Conservation (phyloP, 1,284 basidiomycete genomes). For the Trametes sp. region DNA sequence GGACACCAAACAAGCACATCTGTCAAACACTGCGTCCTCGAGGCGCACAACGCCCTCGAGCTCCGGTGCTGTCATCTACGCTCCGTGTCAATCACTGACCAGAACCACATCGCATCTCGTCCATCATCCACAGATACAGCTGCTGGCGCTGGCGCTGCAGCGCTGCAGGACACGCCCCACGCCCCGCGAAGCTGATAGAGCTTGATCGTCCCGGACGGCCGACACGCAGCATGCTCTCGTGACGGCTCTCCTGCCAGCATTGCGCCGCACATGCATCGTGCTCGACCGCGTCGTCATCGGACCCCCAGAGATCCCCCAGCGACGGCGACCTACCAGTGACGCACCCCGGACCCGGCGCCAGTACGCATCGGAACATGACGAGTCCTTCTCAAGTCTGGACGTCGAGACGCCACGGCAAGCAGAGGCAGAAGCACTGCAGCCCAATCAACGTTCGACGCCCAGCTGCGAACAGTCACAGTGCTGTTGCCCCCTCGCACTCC, state of each 20-base stretch:
- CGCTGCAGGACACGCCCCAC: too few relatives aligned
- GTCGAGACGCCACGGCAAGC: too few relatives aligned
- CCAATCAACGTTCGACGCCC: neutral
- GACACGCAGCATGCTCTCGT: neutral
- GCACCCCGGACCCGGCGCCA: too few relatives aligned
- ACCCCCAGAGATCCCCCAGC: neutral
- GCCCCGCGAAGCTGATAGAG: neutral
- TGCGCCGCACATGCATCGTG: neutral
- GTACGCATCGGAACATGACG: neutral
- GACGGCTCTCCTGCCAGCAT: neutral
- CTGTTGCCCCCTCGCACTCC: too few relatives aligned
- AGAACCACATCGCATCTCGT: neutral
- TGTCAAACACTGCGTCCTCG: neutral
- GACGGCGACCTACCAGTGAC: too few relatives aligned
- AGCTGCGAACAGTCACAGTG: neutral
- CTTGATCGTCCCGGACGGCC: conserved; percentile 3
- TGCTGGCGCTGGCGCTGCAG: too few relatives aligned
- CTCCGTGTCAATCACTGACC: neutral
- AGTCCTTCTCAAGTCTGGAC: too few relatives aligned
- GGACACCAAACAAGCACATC: neutral
- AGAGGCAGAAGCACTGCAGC: too few relatives aligned
- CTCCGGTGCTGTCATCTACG: too few relatives aligned
- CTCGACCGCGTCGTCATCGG: neutral
- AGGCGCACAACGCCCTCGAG: neutral
- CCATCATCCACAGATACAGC: neutral